Percentiles rank a stretch among this genome's conserved stretches.
Evolutionary conservation across 495 filamentous ascomycete genomes (phyloP).

Genomic region (Terfezia claveryi): DNA sequence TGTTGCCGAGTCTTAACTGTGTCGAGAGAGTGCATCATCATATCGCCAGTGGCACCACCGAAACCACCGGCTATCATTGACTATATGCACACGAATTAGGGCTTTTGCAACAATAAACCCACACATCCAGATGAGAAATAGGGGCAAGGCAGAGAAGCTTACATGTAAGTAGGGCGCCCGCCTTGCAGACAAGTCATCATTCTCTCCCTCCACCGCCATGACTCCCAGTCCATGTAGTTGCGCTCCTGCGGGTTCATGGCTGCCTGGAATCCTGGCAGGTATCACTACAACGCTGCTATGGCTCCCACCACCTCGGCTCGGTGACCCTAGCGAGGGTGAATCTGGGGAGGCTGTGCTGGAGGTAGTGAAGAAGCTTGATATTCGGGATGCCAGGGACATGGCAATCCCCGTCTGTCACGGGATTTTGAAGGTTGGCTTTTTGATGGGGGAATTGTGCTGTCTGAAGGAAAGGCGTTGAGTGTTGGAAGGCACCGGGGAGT

Average conservation of each 20-base stretch:
- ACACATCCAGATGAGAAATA: neutral
- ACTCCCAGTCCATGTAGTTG: neutral
- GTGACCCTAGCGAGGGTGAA: too few species aligned
- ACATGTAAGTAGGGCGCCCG: slow-evolving; percentile 29
- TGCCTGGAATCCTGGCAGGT: too few species aligned
- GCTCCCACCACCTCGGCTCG: too few species aligned
- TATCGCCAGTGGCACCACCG: slow-evolving; percentile 80
- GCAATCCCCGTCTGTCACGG: slow-evolving; percentile 16
- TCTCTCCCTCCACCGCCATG: neutral
- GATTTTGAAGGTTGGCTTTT: neutral
- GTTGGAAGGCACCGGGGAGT: too few species aligned
- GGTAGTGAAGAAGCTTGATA: slow-evolving; percentile 25
- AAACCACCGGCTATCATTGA: slow-evolving; percentile 85
- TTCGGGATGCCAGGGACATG: slow-evolving; percentile 29
- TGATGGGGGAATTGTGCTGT: too few species aligned
- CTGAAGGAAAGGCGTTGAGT: too few species aligned
- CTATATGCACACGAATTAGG: slow-evolving; percentile 24
- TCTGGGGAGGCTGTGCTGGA: neutral
- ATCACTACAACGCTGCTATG: too few species aligned
- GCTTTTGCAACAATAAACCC: neutral
- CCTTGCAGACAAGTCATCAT: neutral
- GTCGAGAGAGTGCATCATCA: slow-evolving; percentile 97
- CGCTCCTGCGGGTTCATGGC: neutral
- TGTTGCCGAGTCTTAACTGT: slow-evolving; percentile 98
- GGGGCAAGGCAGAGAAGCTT: slow-evolving; percentile 7